Conservation (phyloP, 169 alveolate genomes). For the Plasmodium falciparum region DNA sequence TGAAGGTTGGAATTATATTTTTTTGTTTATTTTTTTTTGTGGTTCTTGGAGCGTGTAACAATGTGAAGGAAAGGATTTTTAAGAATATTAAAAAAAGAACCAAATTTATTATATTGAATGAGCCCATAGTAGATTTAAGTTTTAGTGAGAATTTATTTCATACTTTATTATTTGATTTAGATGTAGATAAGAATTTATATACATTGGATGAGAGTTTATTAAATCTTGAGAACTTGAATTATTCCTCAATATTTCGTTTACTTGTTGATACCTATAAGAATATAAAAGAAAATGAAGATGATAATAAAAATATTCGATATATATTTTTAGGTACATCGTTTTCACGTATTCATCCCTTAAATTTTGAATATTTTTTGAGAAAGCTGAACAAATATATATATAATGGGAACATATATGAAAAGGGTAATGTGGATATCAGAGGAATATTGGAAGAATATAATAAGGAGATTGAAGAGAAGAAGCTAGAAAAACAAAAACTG, state of each 20-base stretch:
- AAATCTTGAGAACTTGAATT: slow-evolving; percentile 29
- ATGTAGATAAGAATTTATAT: slow-evolving; percentile 36
- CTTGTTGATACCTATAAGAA: slow-evolving; percentile 25
- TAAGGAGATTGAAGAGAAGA: slow-evolving; percentile 16
- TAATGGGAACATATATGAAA: slow-evolving; percentile 17
- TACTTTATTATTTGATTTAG: slow-evolving; percentile 53
- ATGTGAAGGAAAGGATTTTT: slow-evolving; percentile 57
- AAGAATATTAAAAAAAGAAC: slow-evolving; percentile 23
- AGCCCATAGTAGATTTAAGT: slow-evolving; percentile 49
- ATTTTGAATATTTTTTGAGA: slow-evolving; percentile 38
- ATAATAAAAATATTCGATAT: slow-evolving; percentile 41
- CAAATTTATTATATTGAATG: slow-evolving; percentile 40
- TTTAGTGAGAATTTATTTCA: slow-evolving; percentile 40
- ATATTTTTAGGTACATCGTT: slow-evolving; percentile 19
- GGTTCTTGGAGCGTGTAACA: slow-evolving; percentile 3
- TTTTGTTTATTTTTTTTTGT: not conserved
- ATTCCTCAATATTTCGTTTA: slow-evolving; percentile 18
- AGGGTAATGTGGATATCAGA: slow-evolving; percentile 42
- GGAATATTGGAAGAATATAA: slow-evolving; percentile 46
- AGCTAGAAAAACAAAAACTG: not conserved
- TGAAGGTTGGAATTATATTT: not conserved
- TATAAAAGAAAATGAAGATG: slow-evolving; percentile 3
- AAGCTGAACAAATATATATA: slow-evolving; percentile 60
- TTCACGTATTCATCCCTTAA: slow-evolving; percentile 54
- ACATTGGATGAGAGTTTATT: slow-evolving; percentile 38